Base-by-base conservation (phyloP, 805 yeast species). In the Candida vaughaniae region DNA sequence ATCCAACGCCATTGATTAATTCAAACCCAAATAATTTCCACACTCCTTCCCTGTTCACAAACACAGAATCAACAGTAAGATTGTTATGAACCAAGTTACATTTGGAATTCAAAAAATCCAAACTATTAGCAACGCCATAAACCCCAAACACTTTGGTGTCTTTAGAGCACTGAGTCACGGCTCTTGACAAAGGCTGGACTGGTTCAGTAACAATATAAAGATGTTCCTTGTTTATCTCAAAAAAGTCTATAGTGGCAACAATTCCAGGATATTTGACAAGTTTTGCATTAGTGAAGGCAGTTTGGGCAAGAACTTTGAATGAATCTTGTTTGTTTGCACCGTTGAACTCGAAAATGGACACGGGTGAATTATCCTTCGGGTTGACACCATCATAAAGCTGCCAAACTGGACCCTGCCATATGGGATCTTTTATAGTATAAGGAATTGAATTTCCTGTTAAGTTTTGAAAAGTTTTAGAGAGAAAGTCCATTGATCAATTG, bases 21-120 rank as follows among this genome's bases (percentile, higher is more conserved):
- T 90, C 97, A 50, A 89, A 79, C 1, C 96, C 95, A 41, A 85
- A 84, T 18, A 90, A 55, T 41, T 78, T 82, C 91, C 95, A 87
- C 52, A 85, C 95, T 10, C 96, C 95, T 20, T 69, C 73, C 9
- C 37, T 34, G 37, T 76, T 82, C 11, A 86, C 79, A 54, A 65
- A 89, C 1, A 90, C 71, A 1, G 85, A 75, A 27, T 74, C 66
- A 8, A 55, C 32, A 40, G 75, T 69, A 9, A 87, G 46, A 41
- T 78, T 78, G 5, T 89, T 91, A 51, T 85, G 83, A 5, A 83
- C 64, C 17, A 82, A 75, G 5, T 66, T 53, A 23, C 77, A 77
- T 41, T 77, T 84, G 17, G 59, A 65, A 45, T 82, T 81, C 33
- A 85, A 65, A 41, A 75, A 79, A 46, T 65, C 70, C 38, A 86